These are phyloP conservation scores for Vitellaria paradoxa DNA, from an alignment of 179 eudicot genomes.

Conservation along the genomic window DNA sequence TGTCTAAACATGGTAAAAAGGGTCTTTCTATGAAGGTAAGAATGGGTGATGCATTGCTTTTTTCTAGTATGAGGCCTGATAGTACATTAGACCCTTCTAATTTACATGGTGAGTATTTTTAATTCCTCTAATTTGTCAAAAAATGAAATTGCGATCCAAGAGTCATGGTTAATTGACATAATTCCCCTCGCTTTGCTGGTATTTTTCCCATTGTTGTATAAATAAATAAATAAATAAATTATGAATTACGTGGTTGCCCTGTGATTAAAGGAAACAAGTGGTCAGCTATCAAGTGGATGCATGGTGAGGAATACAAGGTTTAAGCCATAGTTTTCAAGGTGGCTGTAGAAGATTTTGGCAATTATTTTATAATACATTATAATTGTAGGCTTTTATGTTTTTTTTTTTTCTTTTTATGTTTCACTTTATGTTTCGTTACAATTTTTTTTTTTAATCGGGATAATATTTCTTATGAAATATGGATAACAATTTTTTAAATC, in stretches of 20 bases:
- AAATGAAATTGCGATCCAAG: not conserved
- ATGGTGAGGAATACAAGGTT: slow-evolving; percentile 54
- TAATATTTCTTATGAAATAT: too few species aligned
- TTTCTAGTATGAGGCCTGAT: slow-evolving; percentile 90
- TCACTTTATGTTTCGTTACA: too few species aligned
- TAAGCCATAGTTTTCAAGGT: slow-evolving; percentile 17
- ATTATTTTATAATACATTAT: too few species aligned
- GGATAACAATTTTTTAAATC: too few species aligned
- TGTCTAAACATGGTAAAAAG: slow-evolving; percentile 68
- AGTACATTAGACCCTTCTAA: slow-evolving; percentile 75
- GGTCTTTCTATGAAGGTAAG: slow-evolving; percentile 78
- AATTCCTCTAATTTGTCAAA: not conserved
- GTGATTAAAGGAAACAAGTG: slow-evolving; percentile 70
- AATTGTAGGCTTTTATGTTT: too few species aligned
- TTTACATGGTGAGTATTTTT: slow-evolving; percentile 58
- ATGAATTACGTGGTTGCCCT: slow-evolving; percentile 57
- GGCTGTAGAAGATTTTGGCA: too few species aligned
- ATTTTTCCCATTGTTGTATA: not conserved
- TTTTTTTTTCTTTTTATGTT: too few species aligned
- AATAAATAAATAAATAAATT: not conserved
- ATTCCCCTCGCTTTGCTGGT: too few species aligned
- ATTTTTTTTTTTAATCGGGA: too few species aligned
- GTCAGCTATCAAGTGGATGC: slow-evolving; percentile 76
- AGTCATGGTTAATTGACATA: too few species aligned
- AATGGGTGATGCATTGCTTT: slow-evolving; percentile 83